Base-by-base conservation (phyloP, 2,329 filamentous ascomycete genomes). In the Xylaria sp. region DNA sequence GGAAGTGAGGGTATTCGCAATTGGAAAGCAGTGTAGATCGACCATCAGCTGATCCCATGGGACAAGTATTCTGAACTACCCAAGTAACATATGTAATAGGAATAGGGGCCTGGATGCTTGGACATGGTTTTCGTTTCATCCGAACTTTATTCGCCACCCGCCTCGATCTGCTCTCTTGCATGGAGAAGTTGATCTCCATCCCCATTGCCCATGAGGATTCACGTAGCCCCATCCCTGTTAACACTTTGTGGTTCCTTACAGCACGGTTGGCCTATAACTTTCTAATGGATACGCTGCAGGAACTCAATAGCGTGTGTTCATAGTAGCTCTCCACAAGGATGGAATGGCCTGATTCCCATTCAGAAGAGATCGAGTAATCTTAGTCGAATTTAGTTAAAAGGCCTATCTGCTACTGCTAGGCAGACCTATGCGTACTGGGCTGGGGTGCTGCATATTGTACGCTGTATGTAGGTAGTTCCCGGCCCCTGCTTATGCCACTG, bases 321-420 rank as follows among this genome's bases (percentile, higher is more conserved):
- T 36, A 36, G 11, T 14, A 8, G 3, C 53, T 21, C n/a, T 42
- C 54, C 24, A n/a, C 24, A 32, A 42, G 56, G 36, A 61, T 50
- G 42, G 27, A 14, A 60, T 65, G 7, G 48, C 45, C 11, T 7
- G 56, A 54, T 50, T 55, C 14, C 53, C 42, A 51, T 45, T 12
- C 8, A 53, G 30, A 32, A 19, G 9, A 45, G 8, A 45, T 34
- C 17, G 11, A 53, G 47, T n/a, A 47, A 30, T 11, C 17, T 17
- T 54, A 12, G 42, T 36, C 3, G 45, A 39, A 60, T 19, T 27
- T 27, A 14, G 51, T 54, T 54, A 34, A 32, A 34, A 32, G 27
- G 12, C 50, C n/a, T 54, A n/a, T 55, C 59, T 45, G 11, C 50
- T 30, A 54, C n/a, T n/a, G 47, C 4, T 8, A 27, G 24, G 48